A percentile compares a stretch with the other conserved stretches of the same genome.
Evolutionary conservation across 257 asterid genomes (phyloP).

Genomic region (Solanum dulcamara): DNA sequence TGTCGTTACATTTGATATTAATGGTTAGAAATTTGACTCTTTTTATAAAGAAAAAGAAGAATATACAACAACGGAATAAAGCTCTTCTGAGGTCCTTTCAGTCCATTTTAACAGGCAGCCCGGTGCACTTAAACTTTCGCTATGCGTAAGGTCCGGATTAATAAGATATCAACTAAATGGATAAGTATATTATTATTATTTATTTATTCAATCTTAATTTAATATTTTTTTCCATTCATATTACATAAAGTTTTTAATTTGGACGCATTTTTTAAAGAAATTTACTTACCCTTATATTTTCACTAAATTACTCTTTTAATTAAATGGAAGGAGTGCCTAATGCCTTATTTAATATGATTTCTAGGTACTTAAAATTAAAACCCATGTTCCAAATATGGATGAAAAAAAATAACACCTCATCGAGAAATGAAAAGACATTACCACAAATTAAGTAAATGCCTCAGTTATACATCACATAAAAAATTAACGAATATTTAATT

Average conservation of each 20-base stretch:
- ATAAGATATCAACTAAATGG: no score
- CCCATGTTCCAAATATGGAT: not conserved
- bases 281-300: not conserved
- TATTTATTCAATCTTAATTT: not conserved
- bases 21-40: not conserved
- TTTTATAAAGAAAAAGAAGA: not conserved
- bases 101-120: not conserved
- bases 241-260: no score
- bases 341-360: no score
- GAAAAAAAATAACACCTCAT: not conserved
- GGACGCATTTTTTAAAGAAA: not conserved
- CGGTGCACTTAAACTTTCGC: no score
- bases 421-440: not conserved
- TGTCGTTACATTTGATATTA: not conserved
- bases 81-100: not conserved
- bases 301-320: not conserved
- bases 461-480: not conserved
- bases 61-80: not conserved
- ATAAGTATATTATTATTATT: no score
- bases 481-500: not conserved
- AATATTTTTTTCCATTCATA: no score
- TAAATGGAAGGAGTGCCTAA: not conserved
- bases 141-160: no score
- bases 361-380: not conserved
- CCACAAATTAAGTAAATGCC: not conserved